phyloP scores from a whole-genome alignment of 176 grass and related monocot species.

The Bromus sterilis region DNA sequence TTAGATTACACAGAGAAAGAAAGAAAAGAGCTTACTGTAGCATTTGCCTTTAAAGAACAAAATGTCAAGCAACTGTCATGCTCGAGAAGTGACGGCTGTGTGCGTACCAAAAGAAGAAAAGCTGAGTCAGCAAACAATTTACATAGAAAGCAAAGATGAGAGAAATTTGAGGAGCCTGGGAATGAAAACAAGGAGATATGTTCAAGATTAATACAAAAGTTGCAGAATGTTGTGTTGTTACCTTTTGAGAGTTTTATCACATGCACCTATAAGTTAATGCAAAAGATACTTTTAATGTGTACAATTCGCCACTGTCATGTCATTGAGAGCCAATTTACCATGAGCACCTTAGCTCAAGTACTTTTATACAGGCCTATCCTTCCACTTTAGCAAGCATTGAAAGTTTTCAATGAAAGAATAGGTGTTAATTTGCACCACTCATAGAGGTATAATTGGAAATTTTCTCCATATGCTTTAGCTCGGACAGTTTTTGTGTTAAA shows the following conservation, averaged over 20 bases:
- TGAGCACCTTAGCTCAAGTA: background rate
- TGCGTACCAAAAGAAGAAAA: slow-evolving; percentile 22
- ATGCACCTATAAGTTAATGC: background rate
- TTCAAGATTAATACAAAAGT: background rate
- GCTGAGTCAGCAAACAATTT: slow-evolving; percentile 10
- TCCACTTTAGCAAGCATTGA: background rate
- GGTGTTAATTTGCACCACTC: background rate
- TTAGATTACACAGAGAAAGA: slow-evolving; percentile 17
- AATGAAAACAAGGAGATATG: slow-evolving; percentile 22
- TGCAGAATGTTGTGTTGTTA: background rate
- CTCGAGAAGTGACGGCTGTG: slow-evolving; percentile 55
- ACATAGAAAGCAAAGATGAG: background rate
- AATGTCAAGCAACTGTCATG: slow-evolving; percentile 51
- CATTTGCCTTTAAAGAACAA: slow-evolving; percentile 57
- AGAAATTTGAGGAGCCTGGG: background rate
- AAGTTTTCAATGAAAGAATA: background rate
- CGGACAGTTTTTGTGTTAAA: background rate
- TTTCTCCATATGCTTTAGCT: background rate
- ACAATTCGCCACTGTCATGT: background rate
- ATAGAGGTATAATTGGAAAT: background rate
- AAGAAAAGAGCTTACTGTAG: slow-evolving; percentile 33
- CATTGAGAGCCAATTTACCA: background rate
- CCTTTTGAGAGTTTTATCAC: background rate
- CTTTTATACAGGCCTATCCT: background rate
- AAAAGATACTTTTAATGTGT: background rate